Percentiles rank a stretch among this genome's conserved stretches.
Conservation (phyloP, 179 eudicot genomes). For the Patellifolia procumbens region DNA sequence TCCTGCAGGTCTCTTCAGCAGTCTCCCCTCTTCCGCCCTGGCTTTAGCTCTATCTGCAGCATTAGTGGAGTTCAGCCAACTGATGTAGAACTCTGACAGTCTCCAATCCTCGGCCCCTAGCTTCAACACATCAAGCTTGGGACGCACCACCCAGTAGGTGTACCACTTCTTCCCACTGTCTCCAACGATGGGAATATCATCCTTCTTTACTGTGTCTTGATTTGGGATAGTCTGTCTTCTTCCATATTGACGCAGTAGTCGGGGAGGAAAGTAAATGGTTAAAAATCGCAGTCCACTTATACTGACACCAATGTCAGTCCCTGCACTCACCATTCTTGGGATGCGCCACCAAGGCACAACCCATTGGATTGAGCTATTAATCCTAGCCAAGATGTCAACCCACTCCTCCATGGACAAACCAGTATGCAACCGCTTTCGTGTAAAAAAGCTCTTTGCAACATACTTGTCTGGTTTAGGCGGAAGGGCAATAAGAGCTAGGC, state of each 20-base stretch:
- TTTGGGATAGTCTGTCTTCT: too few species aligned
- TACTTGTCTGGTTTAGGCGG: too few species aligned
- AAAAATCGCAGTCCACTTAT: too few species aligned
- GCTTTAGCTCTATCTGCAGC: neutral
- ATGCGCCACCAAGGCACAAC: neutral
- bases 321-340: too few species aligned
- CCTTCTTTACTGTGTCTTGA: neutral
- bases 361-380: neutral
- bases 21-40: too few species aligned
- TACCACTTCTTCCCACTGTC: neutral
- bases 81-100: neutral
- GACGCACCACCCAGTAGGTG: neutral
- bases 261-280: too few species aligned
- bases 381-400: neutral
- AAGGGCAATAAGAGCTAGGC: neutral
- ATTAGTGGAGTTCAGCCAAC: neutral
- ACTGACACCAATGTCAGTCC: too few species aligned
- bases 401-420: neutral
- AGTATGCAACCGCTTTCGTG: neutral
- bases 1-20: too few species aligned
- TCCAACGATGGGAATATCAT: neutral
- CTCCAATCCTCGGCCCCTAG: neutral
- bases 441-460: too few species aligned
- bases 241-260: too few species aligned
- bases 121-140: neutral